Percentiles rank a stretch among this genome's conserved stretches.
Evolutionary conservation across 1,284 basidiomycete species (phyloP).

Genomic region (Pseudozyma hubeiensis): DNA sequence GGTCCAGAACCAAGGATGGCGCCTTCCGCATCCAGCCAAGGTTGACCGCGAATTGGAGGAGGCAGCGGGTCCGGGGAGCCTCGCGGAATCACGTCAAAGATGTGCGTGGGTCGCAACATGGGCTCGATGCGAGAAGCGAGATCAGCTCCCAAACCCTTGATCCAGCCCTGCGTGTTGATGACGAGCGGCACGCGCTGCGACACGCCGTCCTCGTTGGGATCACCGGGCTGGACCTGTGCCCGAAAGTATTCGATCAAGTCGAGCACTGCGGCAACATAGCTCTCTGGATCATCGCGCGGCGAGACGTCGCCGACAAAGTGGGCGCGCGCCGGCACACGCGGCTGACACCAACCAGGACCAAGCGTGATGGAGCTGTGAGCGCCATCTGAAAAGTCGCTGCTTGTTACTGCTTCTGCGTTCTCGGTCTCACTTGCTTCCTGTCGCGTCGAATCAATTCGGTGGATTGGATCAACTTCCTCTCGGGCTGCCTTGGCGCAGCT

Average conservation of each 20-base stretch:
- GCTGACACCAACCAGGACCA: conserved; percentile 68
- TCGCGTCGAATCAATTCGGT: background rate
- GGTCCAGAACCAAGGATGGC: conserved; percentile 29
- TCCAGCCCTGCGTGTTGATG: conserved; percentile 97
- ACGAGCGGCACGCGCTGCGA: conserved; percentile 76
- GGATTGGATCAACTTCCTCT: background rate
- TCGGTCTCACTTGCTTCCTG: background rate
- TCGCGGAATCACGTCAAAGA: conserved; percentile 72
- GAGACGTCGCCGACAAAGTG: conserved; percentile 86
- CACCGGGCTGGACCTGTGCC: conserved; percentile 22
- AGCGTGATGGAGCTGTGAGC: conserved; percentile 22
- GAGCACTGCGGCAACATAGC: conserved; percentile 79
- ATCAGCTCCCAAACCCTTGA: conserved; percentile 90
- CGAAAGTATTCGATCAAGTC: conserved; percentile 77
- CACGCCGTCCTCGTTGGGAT: conserved; percentile 2
- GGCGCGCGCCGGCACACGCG: conserved; percentile 77
- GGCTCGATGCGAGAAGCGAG: conserved; percentile 79
- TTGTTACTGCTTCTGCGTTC: background rate
- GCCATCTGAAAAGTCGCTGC: background rate
- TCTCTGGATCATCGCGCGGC: conserved; percentile 81
- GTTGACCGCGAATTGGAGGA: conserved; percentile 19
- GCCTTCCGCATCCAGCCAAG: conserved; percentile 41
- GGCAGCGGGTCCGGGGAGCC: conserved; percentile 14
- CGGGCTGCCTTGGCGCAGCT: background rate
- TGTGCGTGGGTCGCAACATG: conserved; percentile 75